Evolutionary conservation across 2,329 filamentous ascomycete species (phyloP).

Genomic region (Trichophyton simii): DNA sequence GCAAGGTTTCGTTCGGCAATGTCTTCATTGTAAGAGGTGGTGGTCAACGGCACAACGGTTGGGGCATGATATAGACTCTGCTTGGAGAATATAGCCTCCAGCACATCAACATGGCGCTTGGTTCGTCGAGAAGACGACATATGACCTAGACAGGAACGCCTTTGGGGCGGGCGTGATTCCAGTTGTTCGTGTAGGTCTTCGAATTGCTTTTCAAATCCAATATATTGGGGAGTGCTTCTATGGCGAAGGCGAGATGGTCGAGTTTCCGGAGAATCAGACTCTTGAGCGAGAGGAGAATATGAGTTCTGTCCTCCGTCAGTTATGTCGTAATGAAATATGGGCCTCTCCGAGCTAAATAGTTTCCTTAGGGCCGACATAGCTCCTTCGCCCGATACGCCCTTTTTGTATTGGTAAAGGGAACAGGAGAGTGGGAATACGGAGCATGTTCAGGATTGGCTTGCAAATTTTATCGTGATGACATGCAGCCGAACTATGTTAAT

Average conservation of each 20-base stretch:
- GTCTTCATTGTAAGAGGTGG: slow-evolving; percentile 31
- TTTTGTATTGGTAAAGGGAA: neutral
- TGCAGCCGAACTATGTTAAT: neutral
- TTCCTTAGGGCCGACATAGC: slow-evolving; percentile 15
- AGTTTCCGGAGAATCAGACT: slow-evolving; percentile 2
- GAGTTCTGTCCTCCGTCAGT: neutral
- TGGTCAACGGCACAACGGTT: slow-evolving; percentile 20
- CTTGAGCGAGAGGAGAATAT: neutral
- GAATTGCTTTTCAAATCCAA: slow-evolving; percentile 30
- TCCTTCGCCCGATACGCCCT: slow-evolving; percentile 16
- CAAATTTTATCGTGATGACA: neutral
- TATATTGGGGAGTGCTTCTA: slow-evolving; percentile 22
- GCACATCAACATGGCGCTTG: slow-evolving; percentile 29
- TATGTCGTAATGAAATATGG: slow-evolving; percentile 6
- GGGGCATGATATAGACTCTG: slow-evolving; percentile 20
- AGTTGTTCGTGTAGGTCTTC: slow-evolving; percentile 28
- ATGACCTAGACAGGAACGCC: slow-evolving; percentile 15
- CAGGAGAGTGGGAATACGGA: neutral
- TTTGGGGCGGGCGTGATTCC: slow-evolving; percentile 16
- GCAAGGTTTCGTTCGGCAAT: slow-evolving; percentile 30
- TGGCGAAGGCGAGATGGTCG: slow-evolving; percentile 15
- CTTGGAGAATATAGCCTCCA: slow-evolving; percentile 28
- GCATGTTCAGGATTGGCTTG: neutral
- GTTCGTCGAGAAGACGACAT: slow-evolving; percentile 13
- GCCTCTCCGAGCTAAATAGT: slow-evolving; percentile 10